Evolutionary conservation across 2,329 filamentous ascomycete species (phyloP), one percentile per base, ranked within the genome.

Genomic region (Neonectria ditissima): DNA sequence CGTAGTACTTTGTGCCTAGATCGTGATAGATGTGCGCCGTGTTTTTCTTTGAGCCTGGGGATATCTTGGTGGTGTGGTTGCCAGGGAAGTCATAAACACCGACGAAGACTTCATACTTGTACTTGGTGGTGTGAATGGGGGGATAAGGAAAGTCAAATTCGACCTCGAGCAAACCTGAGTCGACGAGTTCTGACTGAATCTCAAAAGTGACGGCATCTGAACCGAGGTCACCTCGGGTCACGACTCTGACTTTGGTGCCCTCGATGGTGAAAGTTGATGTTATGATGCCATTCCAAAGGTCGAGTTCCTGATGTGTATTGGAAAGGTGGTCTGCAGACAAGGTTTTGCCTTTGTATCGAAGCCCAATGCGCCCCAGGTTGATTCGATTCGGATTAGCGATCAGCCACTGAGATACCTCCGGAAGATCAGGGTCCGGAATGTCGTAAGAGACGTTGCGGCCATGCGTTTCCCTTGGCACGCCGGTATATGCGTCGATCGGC

Each of bases 371-470:
- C 2, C 80, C 81, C 1, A 83, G 69, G 50, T 83, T 83, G 34
- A 83, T 72, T 3, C 81, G 76, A 24, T 83, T 81, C 0, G 80
- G 81, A 47, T 83, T 83, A n/a, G 79, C 78, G 30, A 85, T 85
- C 20, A 87, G 73, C 85, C 85, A 87, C 61, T 86, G 81, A 3
- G 82, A 83, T 13, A 78, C 70, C 13, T 72, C 69, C 4, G 77
- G 79, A 5, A 80, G 75, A 0, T 73, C 65, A 0, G 77, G 69
- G 20, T 81, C 77, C 0, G 78, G 76, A 1, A 79, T 69, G 26
- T 80, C 78, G 52, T 81, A 81, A 0, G 75, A 77, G 5, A 81
- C 73, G 28, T 79, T 78, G 39, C 74, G 73, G 5, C 78, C 77
- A 22, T 81, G 77, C 0, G 80, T 80, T 9, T 72, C 32, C 53